Evolutionary conservation across 176 grass and related monocot species (phyloP).

Genomic region (Oryza meridionalis): DNA sequence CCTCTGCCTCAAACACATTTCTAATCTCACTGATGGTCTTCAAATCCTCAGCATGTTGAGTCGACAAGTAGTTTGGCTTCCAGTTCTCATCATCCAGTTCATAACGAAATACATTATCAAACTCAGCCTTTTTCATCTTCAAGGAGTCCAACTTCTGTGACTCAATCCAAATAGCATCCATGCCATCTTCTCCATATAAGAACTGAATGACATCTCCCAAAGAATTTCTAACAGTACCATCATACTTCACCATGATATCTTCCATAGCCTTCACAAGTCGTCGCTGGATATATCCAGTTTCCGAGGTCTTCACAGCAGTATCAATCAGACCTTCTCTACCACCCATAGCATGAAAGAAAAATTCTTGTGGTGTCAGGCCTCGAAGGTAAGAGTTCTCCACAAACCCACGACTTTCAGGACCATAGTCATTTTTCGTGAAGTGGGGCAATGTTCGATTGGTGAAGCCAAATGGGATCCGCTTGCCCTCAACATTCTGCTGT

Average conservation of each 20-base stretch:
- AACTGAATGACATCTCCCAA: conserved; percentile 96
- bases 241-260: conserved; percentile 99
- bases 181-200: conserved; percentile 98
- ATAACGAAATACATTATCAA: conserved; percentile 75
- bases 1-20: conserved; percentile 97
- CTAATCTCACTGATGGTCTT: conserved; percentile 94
- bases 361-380: conserved; percentile 90
- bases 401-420: conserved; percentile 97
- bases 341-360: conserved; percentile 96
- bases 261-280: conserved; percentile 99
- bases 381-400: conserved; percentile 98
- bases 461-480: conserved; percentile 99
- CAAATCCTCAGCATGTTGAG: conserved; percentile 92
- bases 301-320: conserved; percentile 91
- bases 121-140: conserved; percentile 89
- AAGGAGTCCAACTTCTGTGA: conserved; percentile 88
- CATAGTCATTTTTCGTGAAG: conserved; percentile 92
- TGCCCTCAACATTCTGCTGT: conserved; percentile 97
- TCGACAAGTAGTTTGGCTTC: conserved; percentile 88
- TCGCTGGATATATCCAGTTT: conserved; percentile 94
- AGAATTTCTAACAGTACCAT: conserved; percentile 96
- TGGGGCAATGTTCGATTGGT: conserved; percentile 84
- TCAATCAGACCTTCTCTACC: conserved; percentile 89
- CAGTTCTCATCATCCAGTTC: conserved; percentile 91
- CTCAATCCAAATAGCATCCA: conserved; percentile 99